Conservation (phyloP, 805 yeast species). For the Candida multigemmis region DNA sequence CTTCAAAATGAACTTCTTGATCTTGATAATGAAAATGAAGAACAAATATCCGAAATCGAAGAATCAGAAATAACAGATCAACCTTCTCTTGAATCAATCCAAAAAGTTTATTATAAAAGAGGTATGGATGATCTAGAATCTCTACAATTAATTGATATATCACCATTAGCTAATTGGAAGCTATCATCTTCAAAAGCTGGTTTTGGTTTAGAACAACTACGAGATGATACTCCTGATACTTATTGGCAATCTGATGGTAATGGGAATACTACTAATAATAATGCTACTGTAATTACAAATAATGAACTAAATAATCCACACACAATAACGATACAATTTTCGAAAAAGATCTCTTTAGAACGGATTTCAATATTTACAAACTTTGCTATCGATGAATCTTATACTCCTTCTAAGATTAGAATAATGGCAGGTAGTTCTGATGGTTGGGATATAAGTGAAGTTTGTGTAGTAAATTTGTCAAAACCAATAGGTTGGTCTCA, state of each 20-base stretch:
- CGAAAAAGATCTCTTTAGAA: constrained; percentile 64
- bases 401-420: constrained; percentile 70
- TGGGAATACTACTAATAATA: constrained; percentile 16
- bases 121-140: constrained; percentile 51
- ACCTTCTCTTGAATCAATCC: constrained; percentile 31
- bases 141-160: constrained; percentile 61
- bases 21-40: too few species aligned
- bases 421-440: constrained; percentile 68
- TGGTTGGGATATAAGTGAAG: constrained; percentile 66
- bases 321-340: constrained; percentile 65
- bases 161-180: constrained; percentile 77
- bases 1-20: too few species aligned
- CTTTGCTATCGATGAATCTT: constrained; percentile 72
- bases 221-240: constrained; percentile 62
- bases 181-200: constrained; percentile 71
- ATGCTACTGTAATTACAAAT: constrained; percentile 13
- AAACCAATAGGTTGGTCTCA: constrained; percentile 78
- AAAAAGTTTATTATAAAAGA: constrained; percentile 26
- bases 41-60: constrained; percentile 1
- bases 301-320: constrained; percentile 64
- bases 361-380: constrained; percentile 67
- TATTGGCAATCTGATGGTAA: constrained; percentile 95
- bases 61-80: constrained; percentile 10
- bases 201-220: constrained; percentile 58
- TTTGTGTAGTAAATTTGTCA: constrained; percentile 45